phyloP scores from a whole-genome alignment of 345 rosid genomes.

The Gynandropsis gynandra region DNA sequence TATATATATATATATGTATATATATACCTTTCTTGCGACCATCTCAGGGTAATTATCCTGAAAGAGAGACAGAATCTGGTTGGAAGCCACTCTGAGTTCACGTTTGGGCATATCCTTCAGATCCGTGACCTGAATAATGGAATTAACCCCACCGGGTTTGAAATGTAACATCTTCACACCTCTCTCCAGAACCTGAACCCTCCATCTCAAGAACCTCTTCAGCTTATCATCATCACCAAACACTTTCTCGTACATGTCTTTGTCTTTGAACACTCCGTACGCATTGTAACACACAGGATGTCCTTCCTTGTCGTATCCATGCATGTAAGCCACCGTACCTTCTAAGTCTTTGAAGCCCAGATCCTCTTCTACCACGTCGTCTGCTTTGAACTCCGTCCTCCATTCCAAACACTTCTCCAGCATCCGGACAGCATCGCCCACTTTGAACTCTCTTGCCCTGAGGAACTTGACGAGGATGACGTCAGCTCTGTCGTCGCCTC shows the following conservation, averaged over 20 bases:
- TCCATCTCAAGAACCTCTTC: slow-evolving; percentile 73
- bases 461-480: slow-evolving; percentile 83
- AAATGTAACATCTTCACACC: slow-evolving; percentile 75
- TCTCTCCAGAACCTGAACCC: slow-evolving; percentile 85
- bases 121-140: slow-evolving; percentile 91
- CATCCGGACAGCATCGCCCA: slow-evolving; percentile 56
- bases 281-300: slow-evolving; percentile 97
- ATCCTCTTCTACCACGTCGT: slow-evolving; percentile 61
- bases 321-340: slow-evolving; percentile 83
- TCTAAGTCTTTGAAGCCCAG: slow-evolving; percentile 84
- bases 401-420: slow-evolving; percentile 67
- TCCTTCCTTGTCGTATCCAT: slow-evolving; percentile 71
- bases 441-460: slow-evolving; percentile 81
- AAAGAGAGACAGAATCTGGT: slow-evolving; percentile 81
- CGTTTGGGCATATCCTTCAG: slow-evolving; percentile 94
- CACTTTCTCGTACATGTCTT: slow-evolving; percentile 72
- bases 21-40: slow-evolving; percentile 91
- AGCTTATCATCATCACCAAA: slow-evolving; percentile 91
- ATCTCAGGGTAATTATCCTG: slow-evolving; percentile 98
- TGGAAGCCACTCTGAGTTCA: slow-evolving; percentile 85
- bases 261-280: slow-evolving; percentile 74
- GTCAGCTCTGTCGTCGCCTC: slow-evolving; percentile 59
- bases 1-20: too few species aligned
- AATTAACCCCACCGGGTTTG: slow-evolving; percentile 89
- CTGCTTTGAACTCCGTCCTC: slow-evolving; percentile 76